Conservation (phyloP, 305 asterid species). For the Plantago coronopus region DNA sequence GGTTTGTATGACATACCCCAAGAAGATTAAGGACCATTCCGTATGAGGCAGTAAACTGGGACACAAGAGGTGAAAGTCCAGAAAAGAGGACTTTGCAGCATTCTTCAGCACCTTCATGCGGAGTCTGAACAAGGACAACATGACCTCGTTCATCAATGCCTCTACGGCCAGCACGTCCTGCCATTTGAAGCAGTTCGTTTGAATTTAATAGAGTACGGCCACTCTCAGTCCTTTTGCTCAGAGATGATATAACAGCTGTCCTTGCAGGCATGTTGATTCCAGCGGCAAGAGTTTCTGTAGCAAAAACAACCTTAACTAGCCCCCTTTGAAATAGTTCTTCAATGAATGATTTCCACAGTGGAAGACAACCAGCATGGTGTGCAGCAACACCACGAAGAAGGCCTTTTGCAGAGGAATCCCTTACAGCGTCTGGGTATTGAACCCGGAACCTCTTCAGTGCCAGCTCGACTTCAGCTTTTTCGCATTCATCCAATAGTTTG, state of each 20-base stretch:
- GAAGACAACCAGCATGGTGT: constrained; percentile 99
- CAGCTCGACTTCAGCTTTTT: constrained; percentile 82
- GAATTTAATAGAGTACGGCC: constrained; percentile 75
- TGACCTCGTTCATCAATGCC: constrained; percentile 95
- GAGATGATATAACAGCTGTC: constrained; percentile 92
- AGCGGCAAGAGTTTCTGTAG: constrained; percentile 99
- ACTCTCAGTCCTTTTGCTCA: constrained; percentile 88
- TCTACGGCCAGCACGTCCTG: constrained; percentile 99
- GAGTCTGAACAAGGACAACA: constrained; percentile 84
- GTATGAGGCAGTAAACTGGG: constrained; percentile 96
- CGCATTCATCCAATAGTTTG: constrained; percentile 79
- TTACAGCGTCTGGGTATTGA: constrained; percentile 88
- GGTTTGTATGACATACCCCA: constrained; percentile 51
- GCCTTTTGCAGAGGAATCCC: constrained; percentile 86
- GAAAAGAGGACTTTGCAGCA: constrained; percentile 93
- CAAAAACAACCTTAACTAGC: constrained; percentile 93
- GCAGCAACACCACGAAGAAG: constrained; percentile 96
- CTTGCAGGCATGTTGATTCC: constrained; percentile 99
- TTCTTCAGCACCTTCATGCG: constrained; percentile 93
- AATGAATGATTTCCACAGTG: constrained; percentile 94
- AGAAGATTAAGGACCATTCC: constrained; percentile 99
- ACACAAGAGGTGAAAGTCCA: constrained; percentile 91
- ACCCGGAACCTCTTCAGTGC: constrained; percentile 81
- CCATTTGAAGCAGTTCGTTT: constrained; percentile 96
- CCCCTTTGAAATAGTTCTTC: constrained; percentile 94